phyloP scores from a whole-genome alignment of 495 filamentous ascomycete genomes.

The Talaromyces thailandensis region DNA sequence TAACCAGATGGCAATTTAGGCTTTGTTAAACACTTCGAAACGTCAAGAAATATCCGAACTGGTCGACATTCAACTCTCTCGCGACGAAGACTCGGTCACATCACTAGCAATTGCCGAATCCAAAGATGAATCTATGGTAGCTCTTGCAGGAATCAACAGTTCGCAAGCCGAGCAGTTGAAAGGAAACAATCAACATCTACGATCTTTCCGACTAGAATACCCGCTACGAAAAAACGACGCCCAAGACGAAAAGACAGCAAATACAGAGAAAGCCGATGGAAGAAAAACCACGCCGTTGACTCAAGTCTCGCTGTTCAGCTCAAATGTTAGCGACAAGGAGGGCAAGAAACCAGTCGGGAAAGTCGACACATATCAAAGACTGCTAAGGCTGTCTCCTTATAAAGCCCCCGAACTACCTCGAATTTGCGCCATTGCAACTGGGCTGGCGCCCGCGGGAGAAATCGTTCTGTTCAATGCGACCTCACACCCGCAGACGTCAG shows the following conservation, averaged over 20 bases:
- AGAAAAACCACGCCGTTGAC: constrained; percentile 46
- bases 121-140: constrained; percentile 45
- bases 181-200: constrained; percentile 81
- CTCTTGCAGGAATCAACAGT: constrained; percentile 85
- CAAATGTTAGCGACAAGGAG: constrained; percentile 28
- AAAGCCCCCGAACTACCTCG: constrained; percentile 38
- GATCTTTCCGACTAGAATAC: constrained; percentile 60
- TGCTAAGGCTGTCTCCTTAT: constrained; percentile 63
- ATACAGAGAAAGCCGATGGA: constrained; percentile 20
- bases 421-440: constrained; percentile 66
- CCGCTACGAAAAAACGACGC: constrained; percentile 25
- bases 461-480: constrained; percentile 73
- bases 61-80: constrained; percentile 72
- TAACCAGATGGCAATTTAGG: constrained; percentile 28
- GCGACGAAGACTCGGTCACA: constrained; percentile 87
- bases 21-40: constrained; percentile 57
- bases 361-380: constrained; percentile 68
- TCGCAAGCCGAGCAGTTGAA: constrained; percentile 56
- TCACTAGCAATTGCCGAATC: constrained; percentile 59
- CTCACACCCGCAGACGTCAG: constrained; percentile 42
- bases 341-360: constrained; percentile 25
- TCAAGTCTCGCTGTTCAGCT: constrained; percentile 54
- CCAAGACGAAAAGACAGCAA: constrained; percentile 14
- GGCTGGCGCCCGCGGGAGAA: constrained; percentile 61
- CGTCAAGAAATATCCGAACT: constrained; percentile 51